These are phyloP conservation scores for Orbilia ellipsospora DNA, from an alignment of 2,329 filamentous ascomycete genomes.

Conservation along the genomic window DNA sequence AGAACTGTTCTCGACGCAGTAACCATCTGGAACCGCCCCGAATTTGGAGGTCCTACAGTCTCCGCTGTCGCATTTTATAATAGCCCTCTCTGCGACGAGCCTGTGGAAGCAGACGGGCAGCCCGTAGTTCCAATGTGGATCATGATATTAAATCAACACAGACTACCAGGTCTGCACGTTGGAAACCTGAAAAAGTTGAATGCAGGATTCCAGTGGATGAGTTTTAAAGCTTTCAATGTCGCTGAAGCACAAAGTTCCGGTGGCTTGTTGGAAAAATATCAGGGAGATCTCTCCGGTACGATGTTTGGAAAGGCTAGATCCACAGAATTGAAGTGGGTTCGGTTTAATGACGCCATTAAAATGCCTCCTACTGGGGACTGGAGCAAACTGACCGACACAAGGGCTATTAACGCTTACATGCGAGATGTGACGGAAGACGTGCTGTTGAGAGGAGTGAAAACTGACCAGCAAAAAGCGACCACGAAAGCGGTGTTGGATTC, in stretches of 20 bases:
- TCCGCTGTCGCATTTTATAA: conserved; percentile 34
- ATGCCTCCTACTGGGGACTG: neutral
- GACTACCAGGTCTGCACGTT: neutral
- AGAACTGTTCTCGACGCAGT: conserved; percentile 4
- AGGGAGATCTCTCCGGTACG: conserved; percentile 9
- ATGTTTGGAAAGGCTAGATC: neutral
- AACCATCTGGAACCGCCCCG: conserved; percentile 39
- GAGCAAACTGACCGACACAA: neutral
- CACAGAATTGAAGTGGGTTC: neutral
- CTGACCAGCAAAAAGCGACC: neutral
- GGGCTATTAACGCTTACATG: neutral
- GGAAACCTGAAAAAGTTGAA: neutral
- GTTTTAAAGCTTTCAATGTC: conserved; percentile 25
- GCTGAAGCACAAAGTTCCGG: neutral
- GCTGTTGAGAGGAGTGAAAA: neutral
- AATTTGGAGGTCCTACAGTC: neutral
- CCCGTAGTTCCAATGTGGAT: conserved; percentile 7
- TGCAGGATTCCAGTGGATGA: conserved; percentile 9
- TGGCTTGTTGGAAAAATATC: conserved; percentile 9
- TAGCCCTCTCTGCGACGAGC: neutral
- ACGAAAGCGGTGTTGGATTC: neutral
- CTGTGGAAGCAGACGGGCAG: neutral
- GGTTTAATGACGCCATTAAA: neutral
- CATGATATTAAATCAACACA: conserved; percentile 10
- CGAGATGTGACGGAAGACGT: conserved; percentile 14